phyloP scores from a whole-genome alignment of 331 rosid species.

The Quercus lobata region DNA sequence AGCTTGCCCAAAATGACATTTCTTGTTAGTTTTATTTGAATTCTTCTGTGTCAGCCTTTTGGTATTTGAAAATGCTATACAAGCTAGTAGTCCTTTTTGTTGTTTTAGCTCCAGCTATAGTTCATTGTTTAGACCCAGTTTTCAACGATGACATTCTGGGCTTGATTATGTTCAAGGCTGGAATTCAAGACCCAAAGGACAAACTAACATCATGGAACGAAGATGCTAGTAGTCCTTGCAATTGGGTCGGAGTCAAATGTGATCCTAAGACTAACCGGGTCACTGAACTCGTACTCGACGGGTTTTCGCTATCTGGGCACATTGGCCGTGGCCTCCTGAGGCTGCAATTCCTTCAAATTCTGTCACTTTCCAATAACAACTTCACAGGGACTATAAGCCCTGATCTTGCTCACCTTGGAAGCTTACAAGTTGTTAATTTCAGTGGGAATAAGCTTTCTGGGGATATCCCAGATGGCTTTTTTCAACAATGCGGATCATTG shows the following conservation, averaged over 20 bases:
- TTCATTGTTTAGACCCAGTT: conserved; percentile 42
- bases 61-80: conserved; percentile 34
- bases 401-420: conserved; percentile 57
- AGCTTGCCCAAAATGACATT: too few relatives aligned
- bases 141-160: conserved; percentile 92
- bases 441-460: conserved; percentile 75
- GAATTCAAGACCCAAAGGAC: conserved; percentile 61
- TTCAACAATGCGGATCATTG: conserved; percentile 81
- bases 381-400: conserved; percentile 75
- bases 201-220: conserved; percentile 76
- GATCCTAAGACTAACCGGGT: conserved; percentile 63
- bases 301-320: conserved; percentile 86
- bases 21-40: too few relatives aligned
- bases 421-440: conserved; percentile 58
- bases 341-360: conserved; percentile 57
- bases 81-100: conserved; percentile 30
- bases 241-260: conserved; percentile 83
- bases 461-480: conserved; percentile 66
- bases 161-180: conserved; percentile 89
- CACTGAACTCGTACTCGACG: conserved; percentile 62
- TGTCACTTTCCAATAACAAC: conserved; percentile 72
- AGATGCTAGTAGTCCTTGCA: conserved; percentile 70
- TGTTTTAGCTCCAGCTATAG: conserved; percentile 31
- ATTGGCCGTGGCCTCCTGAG: conserved; percentile 69
- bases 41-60: too few relatives aligned